Evolutionary conservation across 139 green algal genomes (phyloP).

Genomic region (Bryopsis sp.): DNA sequence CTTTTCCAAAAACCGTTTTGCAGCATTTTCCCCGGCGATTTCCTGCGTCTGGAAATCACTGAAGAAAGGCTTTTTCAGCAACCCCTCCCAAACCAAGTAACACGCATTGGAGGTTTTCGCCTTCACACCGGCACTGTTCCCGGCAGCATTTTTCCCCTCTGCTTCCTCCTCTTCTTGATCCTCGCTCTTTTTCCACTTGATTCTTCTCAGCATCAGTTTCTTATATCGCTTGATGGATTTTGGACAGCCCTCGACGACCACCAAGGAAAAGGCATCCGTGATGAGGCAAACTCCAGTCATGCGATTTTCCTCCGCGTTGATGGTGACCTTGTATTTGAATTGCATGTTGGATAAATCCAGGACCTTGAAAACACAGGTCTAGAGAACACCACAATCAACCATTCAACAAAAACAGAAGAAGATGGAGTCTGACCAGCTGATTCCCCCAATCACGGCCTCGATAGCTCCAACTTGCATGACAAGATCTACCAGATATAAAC

Average conservation of each 20-base stretch:
- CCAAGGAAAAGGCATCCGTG: constrained; percentile 42
- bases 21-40: background rate
- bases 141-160: constrained; percentile 8
- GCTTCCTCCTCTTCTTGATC: constrained; percentile 8
- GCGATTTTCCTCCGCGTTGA: constrained; percentile 88
- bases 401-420: constrained; percentile 11
- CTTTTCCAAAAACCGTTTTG: background rate
- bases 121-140: too few relatives aligned
- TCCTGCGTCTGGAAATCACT: constrained; percentile 20
- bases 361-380: constrained; percentile 31
- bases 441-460: background rate
- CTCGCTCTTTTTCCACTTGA: constrained; percentile 65
- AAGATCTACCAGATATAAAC: too few relatives aligned
- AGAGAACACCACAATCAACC: background rate
- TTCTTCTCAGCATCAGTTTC: constrained; percentile 91
- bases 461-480: constrained; percentile 11
- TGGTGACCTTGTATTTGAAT: constrained; percentile 82
- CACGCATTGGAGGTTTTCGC: constrained; percentile 14
- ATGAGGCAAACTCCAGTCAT: constrained; percentile 55
- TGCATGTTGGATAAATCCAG: constrained; percentile 39
- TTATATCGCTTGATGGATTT: constrained; percentile 65
- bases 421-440: background rate
- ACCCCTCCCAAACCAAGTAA: constrained; percentile 21
- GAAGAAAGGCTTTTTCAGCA: constrained; percentile 15
- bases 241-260: constrained; percentile 74